Percentiles rank a stretch among this genome's conserved stretches.
Conservation (phyloP, 2,329 filamentous ascomycete genomes). For the Apiospora sp. region DNA sequence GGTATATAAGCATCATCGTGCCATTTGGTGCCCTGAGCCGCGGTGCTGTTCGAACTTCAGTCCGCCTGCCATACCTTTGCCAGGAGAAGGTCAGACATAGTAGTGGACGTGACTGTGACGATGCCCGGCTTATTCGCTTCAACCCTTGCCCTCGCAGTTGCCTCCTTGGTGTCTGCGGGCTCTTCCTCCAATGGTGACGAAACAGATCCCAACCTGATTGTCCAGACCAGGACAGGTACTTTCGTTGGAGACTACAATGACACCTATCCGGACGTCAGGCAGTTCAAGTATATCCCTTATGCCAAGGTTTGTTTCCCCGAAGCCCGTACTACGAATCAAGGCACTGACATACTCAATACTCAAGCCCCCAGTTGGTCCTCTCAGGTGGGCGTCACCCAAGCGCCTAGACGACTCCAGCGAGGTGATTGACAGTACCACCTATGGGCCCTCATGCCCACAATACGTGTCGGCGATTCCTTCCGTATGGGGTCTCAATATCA, state of each 20-base stretch:
- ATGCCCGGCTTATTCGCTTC: neutral
- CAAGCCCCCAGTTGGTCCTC: slow-evolving; percentile 38
- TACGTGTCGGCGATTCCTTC: slow-evolving; percentile 41
- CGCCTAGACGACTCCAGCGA: slow-evolving; percentile 37
- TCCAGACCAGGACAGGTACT: slow-evolving; percentile 42
- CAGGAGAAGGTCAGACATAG: neutral
- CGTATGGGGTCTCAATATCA: slow-evolving; percentile 40
- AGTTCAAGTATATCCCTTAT: slow-evolving; percentile 49
- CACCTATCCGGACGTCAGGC: slow-evolving; percentile 43
- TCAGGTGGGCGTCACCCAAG: slow-evolving; percentile 29
- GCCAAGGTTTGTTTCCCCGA: slow-evolving; percentile 35
- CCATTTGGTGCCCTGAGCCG: neutral
- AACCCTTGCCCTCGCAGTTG: neutral
- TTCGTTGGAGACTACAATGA: slow-evolving; percentile 45
- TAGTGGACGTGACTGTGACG: neutral
- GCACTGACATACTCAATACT: slow-evolving; percentile 27
- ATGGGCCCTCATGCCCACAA: slow-evolving; percentile 43
- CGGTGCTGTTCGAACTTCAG: neutral
- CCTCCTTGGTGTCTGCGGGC: neutral
- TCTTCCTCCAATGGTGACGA: neutral
- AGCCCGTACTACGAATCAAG: too few relatives aligned
- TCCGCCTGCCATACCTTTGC: neutral
- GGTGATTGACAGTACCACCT: slow-evolving; percentile 16
- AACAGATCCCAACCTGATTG: slow-evolving; percentile 34
- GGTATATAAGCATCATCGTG: neutral